A percentile compares a stretch with the other conserved stretches of the same genome.
phyloP scores from a whole-genome alignment of 176 grass and related monocot genomes.

The Bonia amplexicaulis region DNA sequence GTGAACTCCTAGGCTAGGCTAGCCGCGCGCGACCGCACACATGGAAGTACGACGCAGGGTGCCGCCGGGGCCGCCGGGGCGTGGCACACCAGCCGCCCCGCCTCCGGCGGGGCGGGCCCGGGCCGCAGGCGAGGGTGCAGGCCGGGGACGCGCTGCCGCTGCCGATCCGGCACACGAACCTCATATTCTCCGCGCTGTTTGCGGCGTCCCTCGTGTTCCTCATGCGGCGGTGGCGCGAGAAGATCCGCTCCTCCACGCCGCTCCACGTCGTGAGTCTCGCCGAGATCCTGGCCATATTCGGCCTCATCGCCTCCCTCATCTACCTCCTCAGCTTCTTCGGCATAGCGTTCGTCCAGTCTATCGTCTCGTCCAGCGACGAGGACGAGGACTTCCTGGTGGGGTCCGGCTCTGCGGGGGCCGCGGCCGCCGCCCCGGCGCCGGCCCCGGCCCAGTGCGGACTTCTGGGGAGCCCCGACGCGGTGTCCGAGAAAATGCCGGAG shows the following conservation, averaged over 20 bases:
- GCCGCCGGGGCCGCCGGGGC: neutral
- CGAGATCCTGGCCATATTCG: conserved; percentile 82
- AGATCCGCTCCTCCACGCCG: conserved; percentile 80
- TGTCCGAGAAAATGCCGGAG: conserved; percentile 52
- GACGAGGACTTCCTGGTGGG: conserved; percentile 73
- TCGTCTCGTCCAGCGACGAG: conserved; percentile 79
- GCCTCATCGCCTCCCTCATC: conserved; percentile 86
- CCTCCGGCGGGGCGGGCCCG: neutral
- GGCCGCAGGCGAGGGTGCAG: conserved; percentile 38
- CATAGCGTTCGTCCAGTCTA: conserved; percentile 90
- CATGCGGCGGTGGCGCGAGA: conserved; percentile 89
- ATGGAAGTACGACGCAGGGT: conserved; percentile 36
- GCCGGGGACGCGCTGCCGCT: conserved; percentile 79
- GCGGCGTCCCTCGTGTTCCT: conserved; percentile 65
- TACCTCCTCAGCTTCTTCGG: conserved; percentile 99
- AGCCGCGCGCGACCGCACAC: neutral
- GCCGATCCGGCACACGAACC: conserved; percentile 84
- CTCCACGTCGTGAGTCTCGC: conserved; percentile 66
- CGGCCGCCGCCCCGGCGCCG: neutral
- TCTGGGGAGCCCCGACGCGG: conserved; percentile 25
- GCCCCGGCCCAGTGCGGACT: conserved; percentile 25
- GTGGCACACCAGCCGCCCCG: neutral
- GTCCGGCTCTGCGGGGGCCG: neutral
- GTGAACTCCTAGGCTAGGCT: neutral
- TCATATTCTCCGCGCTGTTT: conserved; percentile 82